phyloP scores from a whole-genome alignment of 805 yeast genomes.

The Wickerhamiella siamensis region DNA sequence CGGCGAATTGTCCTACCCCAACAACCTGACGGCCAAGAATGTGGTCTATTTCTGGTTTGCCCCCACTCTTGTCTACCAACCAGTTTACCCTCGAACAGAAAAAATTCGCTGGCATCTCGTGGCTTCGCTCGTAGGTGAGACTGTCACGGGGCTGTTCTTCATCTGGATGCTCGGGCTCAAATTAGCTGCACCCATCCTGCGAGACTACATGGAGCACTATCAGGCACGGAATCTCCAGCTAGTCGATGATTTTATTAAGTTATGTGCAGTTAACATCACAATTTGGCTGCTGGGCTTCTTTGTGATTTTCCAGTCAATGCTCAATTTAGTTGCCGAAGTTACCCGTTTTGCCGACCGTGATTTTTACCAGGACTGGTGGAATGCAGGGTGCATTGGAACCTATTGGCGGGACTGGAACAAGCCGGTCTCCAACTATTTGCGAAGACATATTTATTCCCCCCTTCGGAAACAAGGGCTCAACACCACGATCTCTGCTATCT shows the following conservation, averaged over 20 bases:
- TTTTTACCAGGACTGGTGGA: conserved; percentile 39
- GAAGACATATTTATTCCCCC: conserved; percentile 31
- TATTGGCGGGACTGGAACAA: conserved; percentile 36
- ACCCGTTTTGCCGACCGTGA: conserved; percentile 33
- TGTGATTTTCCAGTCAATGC: conserved; percentile 29
- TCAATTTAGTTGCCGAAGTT: conserved; percentile 32
- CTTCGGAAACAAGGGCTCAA: conserved; percentile 25
- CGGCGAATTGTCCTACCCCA: conserved; percentile 26
- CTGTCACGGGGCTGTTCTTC: conserved; percentile 22
- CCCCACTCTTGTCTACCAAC: conserved; percentile 36
- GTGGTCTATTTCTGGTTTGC: conserved; percentile 31
- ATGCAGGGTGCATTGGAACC: conserved; percentile 33
- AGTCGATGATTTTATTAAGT: conserved; percentile 26
- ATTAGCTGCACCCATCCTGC: conserved; percentile 32
- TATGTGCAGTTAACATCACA: conserved; percentile 29
- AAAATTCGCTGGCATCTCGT: conserved; percentile 23
- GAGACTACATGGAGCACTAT: conserved; percentile 23
- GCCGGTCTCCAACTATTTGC: conserved; percentile 31
- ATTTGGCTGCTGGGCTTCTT: conserved; percentile 33
- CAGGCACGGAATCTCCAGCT: conserved; percentile 19
- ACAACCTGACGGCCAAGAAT: conserved; percentile 27
- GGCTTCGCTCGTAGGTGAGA: conserved; percentile 25
- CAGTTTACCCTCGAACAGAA: conserved; percentile 30
- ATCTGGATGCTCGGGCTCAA: conserved; percentile 29
- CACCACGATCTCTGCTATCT: conserved; percentile 21